A percentile compares a stretch with the other conserved stretches of the same genome.
Conservation (phyloP, 306 rosid species). For the Canavalia gladiata region DNA sequence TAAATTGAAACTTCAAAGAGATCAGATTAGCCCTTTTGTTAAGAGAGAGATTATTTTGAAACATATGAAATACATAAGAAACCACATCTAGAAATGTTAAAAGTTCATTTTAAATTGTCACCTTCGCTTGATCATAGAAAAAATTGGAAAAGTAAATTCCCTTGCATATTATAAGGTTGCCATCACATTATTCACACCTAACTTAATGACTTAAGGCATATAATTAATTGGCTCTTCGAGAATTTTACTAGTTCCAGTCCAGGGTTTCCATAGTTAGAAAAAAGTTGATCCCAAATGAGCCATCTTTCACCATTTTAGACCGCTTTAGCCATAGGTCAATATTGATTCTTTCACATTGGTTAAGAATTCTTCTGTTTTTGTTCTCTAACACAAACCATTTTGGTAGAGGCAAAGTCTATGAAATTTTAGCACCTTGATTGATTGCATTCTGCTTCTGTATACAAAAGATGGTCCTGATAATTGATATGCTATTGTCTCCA, state of each 20-base stretch:
- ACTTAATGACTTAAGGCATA: neutral
- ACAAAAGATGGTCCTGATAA: conserved; percentile 1
- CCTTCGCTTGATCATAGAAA: neutral
- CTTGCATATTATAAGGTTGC: neutral
- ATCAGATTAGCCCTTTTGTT: neutral
- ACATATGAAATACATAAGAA: too few relatives aligned
- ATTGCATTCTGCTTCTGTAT: conserved; percentile 8
- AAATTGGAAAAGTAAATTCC: neutral
- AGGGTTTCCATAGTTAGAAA: conserved; percentile 22
- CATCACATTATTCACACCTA: neutral
- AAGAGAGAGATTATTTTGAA: too few relatives aligned
- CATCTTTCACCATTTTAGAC: conserved; percentile 18
- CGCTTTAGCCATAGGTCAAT: conserved; percentile 26
- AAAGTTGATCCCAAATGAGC: neutral
- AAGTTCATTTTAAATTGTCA: neutral
- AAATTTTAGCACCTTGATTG: conserved; percentile 48
- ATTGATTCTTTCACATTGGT: conserved; percentile 15
- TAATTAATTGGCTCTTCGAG: neutral
- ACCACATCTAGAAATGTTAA: neutral
- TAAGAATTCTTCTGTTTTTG: conserved; percentile 42
- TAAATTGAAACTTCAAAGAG: neutral
- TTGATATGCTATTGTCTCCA: conserved; percentile 13
- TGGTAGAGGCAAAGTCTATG: conserved; percentile 38
- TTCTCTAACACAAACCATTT: conserved; percentile 29
- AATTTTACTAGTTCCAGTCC: neutral